Evolutionary conservation across 768 basidiomycete genomes (phyloP).

Genomic region (Pilatotrama ljubarskyi): DNA sequence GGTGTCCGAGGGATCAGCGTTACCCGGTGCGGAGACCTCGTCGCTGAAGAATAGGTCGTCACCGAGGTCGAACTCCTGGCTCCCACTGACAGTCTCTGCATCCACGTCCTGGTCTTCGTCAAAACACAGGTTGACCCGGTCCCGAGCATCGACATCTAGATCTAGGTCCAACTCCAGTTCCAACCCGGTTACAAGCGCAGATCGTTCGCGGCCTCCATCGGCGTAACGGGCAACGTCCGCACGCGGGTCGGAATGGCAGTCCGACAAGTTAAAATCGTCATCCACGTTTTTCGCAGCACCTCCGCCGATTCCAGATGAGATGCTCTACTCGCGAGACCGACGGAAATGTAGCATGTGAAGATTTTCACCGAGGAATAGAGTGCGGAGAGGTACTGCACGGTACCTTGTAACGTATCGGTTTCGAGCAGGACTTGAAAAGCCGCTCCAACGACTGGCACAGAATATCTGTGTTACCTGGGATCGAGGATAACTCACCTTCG

Average conservation of each 20-base stretch:
- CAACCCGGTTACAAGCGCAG: not conserved
- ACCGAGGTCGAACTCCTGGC: not conserved
- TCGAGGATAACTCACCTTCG: not conserved
- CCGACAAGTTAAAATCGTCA: conserved; percentile 5
- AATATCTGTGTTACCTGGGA: not conserved
- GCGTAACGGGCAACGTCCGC: not conserved
- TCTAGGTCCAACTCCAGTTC: conserved; percentile 5
- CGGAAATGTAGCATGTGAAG: not conserved
- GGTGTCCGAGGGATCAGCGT: not conserved
- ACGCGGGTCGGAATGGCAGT: not conserved
- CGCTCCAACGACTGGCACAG: conserved; percentile 17
- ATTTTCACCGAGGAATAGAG: not conserved
- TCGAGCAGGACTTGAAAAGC: conserved; percentile 5
- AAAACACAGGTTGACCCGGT: conserved; percentile 6
- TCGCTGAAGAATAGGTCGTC: not conserved
- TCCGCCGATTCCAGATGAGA: not conserved
- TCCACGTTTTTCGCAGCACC: not conserved
- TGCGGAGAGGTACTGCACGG: not conserved
- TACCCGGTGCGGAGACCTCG: not conserved
- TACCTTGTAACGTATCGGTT: conserved; percentile 17
- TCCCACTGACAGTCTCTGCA: conserved; percentile 7
- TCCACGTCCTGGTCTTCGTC: conserved; percentile 2
- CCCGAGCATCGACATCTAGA: not conserved
- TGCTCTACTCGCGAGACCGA: not conserved
- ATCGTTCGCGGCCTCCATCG: not conserved